A percentile compares a stretch with the other conserved stretches of the same genome.
phyloP scores from a whole-genome alignment of 1,284 basidiomycete genomes.

The Somion occarium region DNA sequence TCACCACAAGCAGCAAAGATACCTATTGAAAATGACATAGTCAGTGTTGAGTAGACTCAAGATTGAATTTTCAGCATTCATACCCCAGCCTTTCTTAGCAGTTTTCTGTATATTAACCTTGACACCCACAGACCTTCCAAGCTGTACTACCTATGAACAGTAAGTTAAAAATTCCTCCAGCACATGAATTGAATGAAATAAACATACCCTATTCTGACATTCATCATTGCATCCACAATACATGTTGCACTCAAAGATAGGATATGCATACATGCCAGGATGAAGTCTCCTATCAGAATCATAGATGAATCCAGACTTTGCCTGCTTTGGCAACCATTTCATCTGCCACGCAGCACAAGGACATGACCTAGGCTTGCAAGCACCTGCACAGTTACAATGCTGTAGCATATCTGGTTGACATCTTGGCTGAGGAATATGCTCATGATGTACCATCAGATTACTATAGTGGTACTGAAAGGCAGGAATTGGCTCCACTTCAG shows the following conservation, averaged over 20 bases:
- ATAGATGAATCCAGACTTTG: constrained; percentile 59
- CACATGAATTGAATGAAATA: too few species aligned
- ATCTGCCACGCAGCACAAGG: constrained; percentile 60
- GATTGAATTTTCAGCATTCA: constrained; percentile 16
- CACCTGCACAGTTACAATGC: constrained; percentile 65
- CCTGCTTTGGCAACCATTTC: constrained; percentile 23
- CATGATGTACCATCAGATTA: constrained; percentile 69
- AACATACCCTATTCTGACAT: constrained; percentile 75
- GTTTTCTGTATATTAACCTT: constrained; percentile 58
- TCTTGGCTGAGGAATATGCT: constrained; percentile 65
- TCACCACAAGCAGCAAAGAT: constrained; percentile 53
- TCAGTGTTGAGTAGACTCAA: not conserved
- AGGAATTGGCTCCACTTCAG: constrained; percentile 59
- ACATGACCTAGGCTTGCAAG: constrained; percentile 57
- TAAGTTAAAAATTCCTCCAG: too few species aligned
- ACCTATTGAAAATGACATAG: constrained; percentile 35
- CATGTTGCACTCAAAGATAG: constrained; percentile 86
- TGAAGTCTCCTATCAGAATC: constrained; percentile 47
- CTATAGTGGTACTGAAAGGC: constrained; percentile 77
- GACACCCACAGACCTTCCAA: constrained; percentile 63
- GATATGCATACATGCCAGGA: constrained; percentile 35
- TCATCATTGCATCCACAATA: constrained; percentile 76
- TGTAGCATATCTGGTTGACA: constrained; percentile 46
- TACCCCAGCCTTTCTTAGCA: constrained; percentile 78
- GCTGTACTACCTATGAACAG: constrained; percentile 67